These are phyloP conservation scores for Plectosphaerella plurivora DNA, from an alignment of 2,329 filamentous ascomycete genomes.

Conservation along the genomic window DNA sequence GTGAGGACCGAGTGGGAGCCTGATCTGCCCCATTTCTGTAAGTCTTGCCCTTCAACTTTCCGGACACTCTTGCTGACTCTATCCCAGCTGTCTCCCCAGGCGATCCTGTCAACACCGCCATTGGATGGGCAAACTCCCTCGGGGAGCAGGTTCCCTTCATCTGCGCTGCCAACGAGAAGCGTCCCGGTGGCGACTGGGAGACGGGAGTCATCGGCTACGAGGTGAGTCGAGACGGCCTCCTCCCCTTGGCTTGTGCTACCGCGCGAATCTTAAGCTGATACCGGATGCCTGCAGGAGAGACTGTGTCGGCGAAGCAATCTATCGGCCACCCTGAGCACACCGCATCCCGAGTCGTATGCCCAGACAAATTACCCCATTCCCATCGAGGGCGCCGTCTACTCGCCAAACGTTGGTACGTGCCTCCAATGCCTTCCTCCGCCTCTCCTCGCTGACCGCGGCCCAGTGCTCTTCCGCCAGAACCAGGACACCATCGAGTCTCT, in stretches of 20 bases:
- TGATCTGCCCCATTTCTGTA: conserved; percentile 11
- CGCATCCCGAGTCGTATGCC: conserved; percentile 43
- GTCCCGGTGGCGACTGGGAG: conserved; percentile 78
- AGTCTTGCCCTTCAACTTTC: neutral
- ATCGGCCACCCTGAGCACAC: conserved; percentile 61
- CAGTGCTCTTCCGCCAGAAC: conserved; percentile 68
- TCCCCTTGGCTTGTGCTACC: neutral
- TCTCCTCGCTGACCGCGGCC: conserved; percentile 2
- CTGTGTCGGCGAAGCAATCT: conserved; percentile 72
- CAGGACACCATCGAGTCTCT: conserved; percentile 60
- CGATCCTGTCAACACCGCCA: conserved; percentile 57
- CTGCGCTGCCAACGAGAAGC: conserved; percentile 71
- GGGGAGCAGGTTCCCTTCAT: conserved; percentile 53
- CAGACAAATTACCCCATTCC: conserved; percentile 66
- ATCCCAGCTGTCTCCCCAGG: conserved; percentile 38
- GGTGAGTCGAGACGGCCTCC: conserved; percentile 2
- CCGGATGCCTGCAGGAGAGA: conserved; percentile 51
- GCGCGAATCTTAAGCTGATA: neutral
- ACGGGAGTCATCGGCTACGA: conserved; percentile 45
- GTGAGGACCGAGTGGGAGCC: conserved; percentile 17
- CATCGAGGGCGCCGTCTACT: conserved; percentile 64
- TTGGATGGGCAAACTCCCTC: conserved; percentile 42
- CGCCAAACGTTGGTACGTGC: conserved; percentile 56
- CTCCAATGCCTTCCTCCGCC: neutral
- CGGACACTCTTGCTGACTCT: conserved; percentile 1